These are phyloP conservation scores for Beta corolliflora DNA, from an alignment of 179 eudicot genomes.

Conservation along the genomic window DNA sequence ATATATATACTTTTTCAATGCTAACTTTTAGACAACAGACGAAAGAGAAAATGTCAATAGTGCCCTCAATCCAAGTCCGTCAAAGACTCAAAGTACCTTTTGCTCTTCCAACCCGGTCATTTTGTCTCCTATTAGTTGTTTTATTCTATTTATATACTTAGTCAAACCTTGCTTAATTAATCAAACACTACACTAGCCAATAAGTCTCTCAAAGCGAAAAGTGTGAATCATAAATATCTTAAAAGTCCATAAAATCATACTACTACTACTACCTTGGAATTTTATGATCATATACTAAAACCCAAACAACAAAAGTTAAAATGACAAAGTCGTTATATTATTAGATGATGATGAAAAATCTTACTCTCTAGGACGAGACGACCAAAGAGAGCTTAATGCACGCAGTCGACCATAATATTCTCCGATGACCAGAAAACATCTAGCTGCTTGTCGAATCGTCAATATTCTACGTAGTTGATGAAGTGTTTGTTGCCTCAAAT, in stretches of 20 bases:
- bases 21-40: too few relatives aligned
- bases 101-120: too few relatives aligned
- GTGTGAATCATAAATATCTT: not conserved
- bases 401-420: constrained; percentile 89
- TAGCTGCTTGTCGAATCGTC: constrained; percentile 85
- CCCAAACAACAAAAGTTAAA: not conserved
- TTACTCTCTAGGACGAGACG: constrained; percentile 92
- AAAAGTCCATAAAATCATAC: constrained; percentile 4
- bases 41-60: too few relatives aligned
- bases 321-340: not conserved
- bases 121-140: too few relatives aligned
- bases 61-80: too few relatives aligned
- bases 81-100: too few relatives aligned
- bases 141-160: too few relatives aligned
- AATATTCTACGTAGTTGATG: constrained; percentile 76
- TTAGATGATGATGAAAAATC: not conserved
- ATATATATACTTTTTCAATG: too few relatives aligned
- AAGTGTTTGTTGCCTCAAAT: constrained; percentile 86
- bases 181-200: not conserved
- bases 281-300: not conserved
- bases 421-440: constrained; percentile 83
- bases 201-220: not conserved
- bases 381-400: constrained; percentile 91
- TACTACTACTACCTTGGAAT: not conserved
- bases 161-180: not conserved